Percentiles rank a stretch among this genome's conserved stretches.
These are phyloP conservation scores for Hibiscus syriacus DNA, from an alignment of 345 rosid genomes.

Conservation along the genomic window DNA sequence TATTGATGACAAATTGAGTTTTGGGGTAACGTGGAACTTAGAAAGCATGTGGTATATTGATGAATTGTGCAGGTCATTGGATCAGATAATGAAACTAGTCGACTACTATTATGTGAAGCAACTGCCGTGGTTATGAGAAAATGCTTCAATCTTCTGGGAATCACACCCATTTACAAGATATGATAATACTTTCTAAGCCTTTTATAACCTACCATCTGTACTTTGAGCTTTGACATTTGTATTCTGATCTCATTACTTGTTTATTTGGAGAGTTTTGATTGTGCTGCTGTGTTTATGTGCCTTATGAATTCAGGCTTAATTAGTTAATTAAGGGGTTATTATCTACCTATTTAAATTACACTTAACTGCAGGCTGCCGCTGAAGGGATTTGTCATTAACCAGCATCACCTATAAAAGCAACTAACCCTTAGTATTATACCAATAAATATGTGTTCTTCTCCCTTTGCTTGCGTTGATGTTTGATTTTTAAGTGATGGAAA, in stretches of 20 bases:
- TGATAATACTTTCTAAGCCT: constrained; percentile 12
- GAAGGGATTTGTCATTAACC: background rate
- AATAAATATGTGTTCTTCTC: too few relatives aligned
- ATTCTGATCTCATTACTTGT: background rate
- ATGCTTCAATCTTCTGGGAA: constrained; percentile 79
- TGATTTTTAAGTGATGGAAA: too few relatives aligned
- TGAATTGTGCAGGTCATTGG: constrained; percentile 61
- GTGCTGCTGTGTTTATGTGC: background rate
- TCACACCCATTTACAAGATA: constrained; percentile 78
- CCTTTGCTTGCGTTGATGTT: too few relatives aligned
- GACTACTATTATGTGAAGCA: constrained; percentile 83
- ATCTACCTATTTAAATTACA: background rate
- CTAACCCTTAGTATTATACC: too few relatives aligned
- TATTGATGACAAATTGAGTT: background rate
- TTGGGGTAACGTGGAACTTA: background rate
- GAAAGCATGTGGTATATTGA: constrained; percentile 1
- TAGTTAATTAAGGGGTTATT: background rate
- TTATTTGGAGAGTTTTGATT: background rate
- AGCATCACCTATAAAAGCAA: too few relatives aligned
- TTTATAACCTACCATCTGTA: too few relatives aligned
- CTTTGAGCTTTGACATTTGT: background rate
- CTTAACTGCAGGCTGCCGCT: background rate
- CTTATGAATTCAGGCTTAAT: background rate
- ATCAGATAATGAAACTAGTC: constrained; percentile 68
- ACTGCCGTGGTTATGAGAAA: constrained; percentile 83